Percentiles rank a stretch among this genome's conserved stretches.
phyloP scores from a whole-genome alignment of 495 filamentous ascomycete species.

The Entonaema liquescens region DNA sequence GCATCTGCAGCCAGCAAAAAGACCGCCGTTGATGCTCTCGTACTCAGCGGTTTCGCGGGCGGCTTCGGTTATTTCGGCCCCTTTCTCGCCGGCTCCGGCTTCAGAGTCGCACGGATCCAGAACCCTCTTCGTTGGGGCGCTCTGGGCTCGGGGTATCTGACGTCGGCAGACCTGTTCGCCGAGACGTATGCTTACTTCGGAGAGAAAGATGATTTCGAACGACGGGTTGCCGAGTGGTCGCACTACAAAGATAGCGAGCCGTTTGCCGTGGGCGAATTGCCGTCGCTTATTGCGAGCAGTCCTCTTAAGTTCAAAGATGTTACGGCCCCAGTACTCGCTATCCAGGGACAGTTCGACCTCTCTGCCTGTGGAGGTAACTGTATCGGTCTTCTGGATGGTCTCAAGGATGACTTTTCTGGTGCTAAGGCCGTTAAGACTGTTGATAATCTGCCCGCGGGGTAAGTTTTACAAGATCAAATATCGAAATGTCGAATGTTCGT shows the following conservation, averaged over 20 bases:
- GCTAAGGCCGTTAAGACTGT: conserved; percentile 31
- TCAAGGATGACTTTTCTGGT: conserved; percentile 22
- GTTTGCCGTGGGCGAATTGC: conserved; percentile 41
- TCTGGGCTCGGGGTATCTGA: conserved; percentile 37
- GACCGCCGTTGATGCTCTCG: conserved; percentile 33
- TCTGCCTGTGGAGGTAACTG: conserved; percentile 45
- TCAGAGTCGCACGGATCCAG: conserved; percentile 34
- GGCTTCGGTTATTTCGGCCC: conserved; percentile 38
- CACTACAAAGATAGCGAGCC: conserved; percentile 38
- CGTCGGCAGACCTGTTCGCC: conserved; percentile 30
- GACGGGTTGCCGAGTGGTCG: conserved; percentile 39
- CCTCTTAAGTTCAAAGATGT: conserved; percentile 25
- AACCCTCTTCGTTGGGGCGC: conserved; percentile 36
- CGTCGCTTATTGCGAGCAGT: conserved; percentile 35
- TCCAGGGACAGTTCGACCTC: conserved; percentile 42
- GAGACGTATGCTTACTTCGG: conserved; percentile 41
- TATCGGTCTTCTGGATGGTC: conserved; percentile 34
- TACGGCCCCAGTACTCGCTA: conserved; percentile 34
- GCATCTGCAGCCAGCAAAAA: conserved; percentile 32
- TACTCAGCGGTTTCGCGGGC: conserved; percentile 43
- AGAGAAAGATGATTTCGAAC: conserved; percentile 37
- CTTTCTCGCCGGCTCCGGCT: conserved; percentile 36
- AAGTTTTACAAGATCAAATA: conserved; percentile 2
- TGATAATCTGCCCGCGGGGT: conserved; percentile 40
- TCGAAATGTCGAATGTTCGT: background rate